Conservation (phyloP, 106 monocot species). For the Dendrobium officinale region DNA sequence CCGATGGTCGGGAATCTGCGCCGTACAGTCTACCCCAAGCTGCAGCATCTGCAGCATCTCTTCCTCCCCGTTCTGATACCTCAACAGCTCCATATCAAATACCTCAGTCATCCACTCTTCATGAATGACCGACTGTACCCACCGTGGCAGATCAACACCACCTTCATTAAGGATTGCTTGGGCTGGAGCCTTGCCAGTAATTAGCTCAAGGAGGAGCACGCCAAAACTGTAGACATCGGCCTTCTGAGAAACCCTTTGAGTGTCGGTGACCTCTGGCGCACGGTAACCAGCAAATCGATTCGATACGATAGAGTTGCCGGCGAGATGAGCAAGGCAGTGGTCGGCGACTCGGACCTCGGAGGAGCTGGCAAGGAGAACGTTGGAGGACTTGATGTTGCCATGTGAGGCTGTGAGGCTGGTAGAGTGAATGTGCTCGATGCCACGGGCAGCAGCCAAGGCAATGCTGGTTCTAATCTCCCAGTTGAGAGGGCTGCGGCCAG, state of each 20-base stretch:
- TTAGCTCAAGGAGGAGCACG: constrained; percentile 52
- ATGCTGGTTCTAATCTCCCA: constrained; percentile 45
- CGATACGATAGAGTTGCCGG: constrained; percentile 13
- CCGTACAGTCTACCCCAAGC: constrained; percentile 42
- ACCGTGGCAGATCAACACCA: constrained; percentile 44
- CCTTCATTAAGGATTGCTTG: constrained; percentile 34
- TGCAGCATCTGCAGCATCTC: constrained; percentile 56
- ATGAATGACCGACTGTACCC: constrained; percentile 46
- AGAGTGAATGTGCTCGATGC: constrained; percentile 56
- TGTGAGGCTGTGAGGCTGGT: constrained; percentile 32
- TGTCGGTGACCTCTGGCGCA: constrained; percentile 53
- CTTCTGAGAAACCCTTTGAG: constrained; percentile 41
- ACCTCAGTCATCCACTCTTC: constrained; percentile 60
- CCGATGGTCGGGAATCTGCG: constrained; percentile 33
- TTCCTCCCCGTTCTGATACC: constrained; percentile 41
- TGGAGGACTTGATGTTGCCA: constrained; percentile 75
- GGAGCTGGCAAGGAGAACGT: constrained; percentile 43
- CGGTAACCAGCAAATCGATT: constrained; percentile 30
- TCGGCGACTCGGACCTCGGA: constrained; percentile 43
- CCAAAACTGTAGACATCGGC: constrained; percentile 71
- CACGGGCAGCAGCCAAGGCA: constrained; percentile 46
- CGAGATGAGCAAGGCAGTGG: constrained; percentile 33
- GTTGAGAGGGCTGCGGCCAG: constrained; percentile 38
- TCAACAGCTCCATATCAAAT: constrained; percentile 45
- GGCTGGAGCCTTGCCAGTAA: constrained; percentile 47